phyloP scores from a whole-genome alignment of 2,329 filamentous ascomycete genomes.

The Dactylella cylindrospora region DNA sequence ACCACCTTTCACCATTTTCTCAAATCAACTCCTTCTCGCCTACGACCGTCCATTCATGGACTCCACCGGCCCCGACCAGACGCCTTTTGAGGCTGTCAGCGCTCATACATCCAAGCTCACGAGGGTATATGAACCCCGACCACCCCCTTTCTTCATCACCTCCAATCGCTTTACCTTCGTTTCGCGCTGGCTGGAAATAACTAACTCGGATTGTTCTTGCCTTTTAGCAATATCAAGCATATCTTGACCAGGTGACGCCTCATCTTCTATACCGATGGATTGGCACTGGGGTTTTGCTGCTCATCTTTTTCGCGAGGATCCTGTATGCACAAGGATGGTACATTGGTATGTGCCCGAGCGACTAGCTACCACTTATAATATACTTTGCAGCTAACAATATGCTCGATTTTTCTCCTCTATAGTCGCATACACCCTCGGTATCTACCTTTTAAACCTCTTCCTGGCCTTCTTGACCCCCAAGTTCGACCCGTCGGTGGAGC shows the following conservation, averaged over 20 bases:
- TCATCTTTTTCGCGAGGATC: slow-evolving; percentile 85
- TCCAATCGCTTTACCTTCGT: slow-evolving; percentile 15
- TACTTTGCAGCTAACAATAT: slow-evolving; percentile 13
- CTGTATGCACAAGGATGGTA: slow-evolving; percentile 96
- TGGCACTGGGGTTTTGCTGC: slow-evolving; percentile 72
- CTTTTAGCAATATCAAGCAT: slow-evolving; percentile 82
- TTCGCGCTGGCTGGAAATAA: background rate
- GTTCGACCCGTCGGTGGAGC: slow-evolving; percentile 94
- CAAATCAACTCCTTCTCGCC: background rate
- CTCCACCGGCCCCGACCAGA: slow-evolving; percentile 80
- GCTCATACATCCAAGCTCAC: slow-evolving; percentile 76
- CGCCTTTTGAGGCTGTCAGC: slow-evolving; percentile 85
- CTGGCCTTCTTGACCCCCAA: slow-evolving; percentile 97
- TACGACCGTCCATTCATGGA: slow-evolving; percentile 52
- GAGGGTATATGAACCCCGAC: slow-evolving; percentile 71
- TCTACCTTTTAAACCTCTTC: slow-evolving; percentile 98
- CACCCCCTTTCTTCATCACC: background rate
- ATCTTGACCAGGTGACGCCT: slow-evolving; percentile 90
- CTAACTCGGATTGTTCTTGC: slow-evolving; percentile 31
- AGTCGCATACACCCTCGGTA: slow-evolving; percentile 97
- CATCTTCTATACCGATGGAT: slow-evolving; percentile 88
- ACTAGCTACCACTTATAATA: background rate
- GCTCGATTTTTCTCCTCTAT: slow-evolving; percentile 1
- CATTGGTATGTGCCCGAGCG: slow-evolving; percentile 66
- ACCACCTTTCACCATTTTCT: background rate